These are phyloP conservation scores for Solanum hybrid DNA, from an alignment of 305 asterid genomes.

Conservation along the genomic window DNA sequence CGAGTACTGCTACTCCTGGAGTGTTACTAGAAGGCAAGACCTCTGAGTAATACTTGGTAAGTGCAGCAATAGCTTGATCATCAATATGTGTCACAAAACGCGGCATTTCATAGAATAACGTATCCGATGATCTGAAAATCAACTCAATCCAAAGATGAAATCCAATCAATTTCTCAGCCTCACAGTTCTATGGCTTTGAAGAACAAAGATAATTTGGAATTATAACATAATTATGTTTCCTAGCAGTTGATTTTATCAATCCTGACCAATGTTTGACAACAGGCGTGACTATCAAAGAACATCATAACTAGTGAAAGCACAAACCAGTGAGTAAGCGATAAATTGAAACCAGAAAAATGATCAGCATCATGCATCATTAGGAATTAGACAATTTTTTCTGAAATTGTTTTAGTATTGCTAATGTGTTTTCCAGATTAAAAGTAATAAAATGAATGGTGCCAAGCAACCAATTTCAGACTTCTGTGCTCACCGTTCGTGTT, in stretches of 20 bases:
- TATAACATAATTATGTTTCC: not conserved
- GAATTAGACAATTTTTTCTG: not conserved
- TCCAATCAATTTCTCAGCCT: not conserved
- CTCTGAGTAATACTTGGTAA: constrained; percentile 65
- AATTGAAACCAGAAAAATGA: not conserved
- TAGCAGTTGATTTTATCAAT: not conserved
- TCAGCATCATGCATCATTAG: not conserved
- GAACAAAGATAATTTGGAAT: not conserved
- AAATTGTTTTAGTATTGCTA: not conserved
- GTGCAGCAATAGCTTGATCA: constrained; percentile 92
- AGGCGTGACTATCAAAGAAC: not conserved
- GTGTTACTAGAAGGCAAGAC: constrained; percentile 66
- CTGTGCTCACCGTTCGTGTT: not conserved
- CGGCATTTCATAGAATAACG: constrained; percentile 71
- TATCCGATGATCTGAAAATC: constrained; percentile 63
- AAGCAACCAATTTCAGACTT: not conserved
- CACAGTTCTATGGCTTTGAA: not conserved
- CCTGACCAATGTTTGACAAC: not conserved
- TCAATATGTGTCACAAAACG: constrained; percentile 92
- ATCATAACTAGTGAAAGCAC: not conserved
- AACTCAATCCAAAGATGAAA: not conserved
- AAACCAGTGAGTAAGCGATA: not conserved
- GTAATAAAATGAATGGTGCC: not conserved
- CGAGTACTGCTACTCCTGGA: constrained; percentile 86
- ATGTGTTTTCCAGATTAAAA: not conserved